Base-by-base conservation (phyloP, 2,329 filamentous ascomycete genomes). In the Talaromyces sp. region DNA sequence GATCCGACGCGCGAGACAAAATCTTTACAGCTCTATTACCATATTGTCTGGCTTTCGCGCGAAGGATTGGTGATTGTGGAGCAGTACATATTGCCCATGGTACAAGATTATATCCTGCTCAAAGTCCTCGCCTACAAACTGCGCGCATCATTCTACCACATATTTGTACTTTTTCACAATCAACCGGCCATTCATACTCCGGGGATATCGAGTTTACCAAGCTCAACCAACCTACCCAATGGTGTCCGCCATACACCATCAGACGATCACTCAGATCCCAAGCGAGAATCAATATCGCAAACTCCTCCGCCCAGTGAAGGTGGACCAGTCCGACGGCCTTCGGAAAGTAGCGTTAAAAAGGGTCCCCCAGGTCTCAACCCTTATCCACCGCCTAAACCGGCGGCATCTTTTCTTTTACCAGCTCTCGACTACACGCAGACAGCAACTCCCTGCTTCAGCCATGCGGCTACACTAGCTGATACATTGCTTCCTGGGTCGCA, bases 141-240 rank as follows among this genome's bases (percentile, higher is more conserved):
- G 15, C 89, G 92, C 67, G 95, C 95, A 17, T 96, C 92, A 22
- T 96, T 98, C 75, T 95, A 96, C 72, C 94, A 99, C 80, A 92
- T 99, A 69, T 97, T 97, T 76, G 95, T 96, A 62, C 85, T 98
- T 13, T 98, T 97, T 74, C 92, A 97, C 81, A 97, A 97, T 78
- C 88, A 92, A 62, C 94, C 94, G 0, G 85, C 90, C 0, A 86
- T 97, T 64, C 89, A 88, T 52, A 81, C 84, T 41, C 84, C 87
- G 72, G 84, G 84, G 22, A 80, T 85, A 66, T 80, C 82, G 52
- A 74, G 72, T 66, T 73, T 77, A 11, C 72, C 73, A 8, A 70
- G 68, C 61, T 71, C 70, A 17, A 67, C 67, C 54, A 69, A 74
- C 62, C 54, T 77, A 67, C 49, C 73, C 63, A 70, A 76, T 66